phyloP scores from a whole-genome alignment of 257 asterid species.

The Linaria vulgaris region DNA sequence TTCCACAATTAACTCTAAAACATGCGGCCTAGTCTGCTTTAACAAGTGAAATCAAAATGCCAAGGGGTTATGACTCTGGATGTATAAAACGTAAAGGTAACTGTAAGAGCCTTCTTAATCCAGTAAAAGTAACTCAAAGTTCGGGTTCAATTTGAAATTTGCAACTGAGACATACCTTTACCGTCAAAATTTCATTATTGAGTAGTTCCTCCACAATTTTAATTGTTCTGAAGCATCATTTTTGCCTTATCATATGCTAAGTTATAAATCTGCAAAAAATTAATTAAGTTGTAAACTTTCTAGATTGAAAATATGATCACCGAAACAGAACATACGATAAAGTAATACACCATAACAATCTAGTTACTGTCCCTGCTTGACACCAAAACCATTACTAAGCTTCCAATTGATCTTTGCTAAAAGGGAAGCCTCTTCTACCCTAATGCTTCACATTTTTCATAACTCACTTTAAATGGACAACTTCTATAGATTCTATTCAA shows the following conservation, averaged over 20 bases:
- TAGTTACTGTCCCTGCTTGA: conserved; percentile 17
- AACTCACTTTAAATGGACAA: background rate
- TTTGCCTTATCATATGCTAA: conserved; percentile 85
- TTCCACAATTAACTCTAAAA: background rate
- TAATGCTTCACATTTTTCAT: conserved; percentile 13
- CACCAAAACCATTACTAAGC: conserved; percentile 7
- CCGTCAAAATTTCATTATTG: conserved; percentile 71
- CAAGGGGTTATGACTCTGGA: conserved; percentile 10
- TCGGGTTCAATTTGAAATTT: background rate
- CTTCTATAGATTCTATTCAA: background rate
- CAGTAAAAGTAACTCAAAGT: conserved; percentile 13
- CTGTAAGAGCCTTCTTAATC: background rate
- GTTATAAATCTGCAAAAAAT: conserved; percentile 62
- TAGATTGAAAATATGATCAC: conserved; percentile 10
- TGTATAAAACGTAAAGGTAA: background rate
- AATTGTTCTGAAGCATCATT: conserved; percentile 65
- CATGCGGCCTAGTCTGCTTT: background rate
- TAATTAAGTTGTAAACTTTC: conserved; percentile 7
- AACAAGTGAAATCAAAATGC: conserved; percentile 3
- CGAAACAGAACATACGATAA: conserved; percentile 16
- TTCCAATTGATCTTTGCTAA: conserved; percentile 7
- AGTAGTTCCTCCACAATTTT: conserved; percentile 85
- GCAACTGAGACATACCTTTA: conserved; percentile 58
- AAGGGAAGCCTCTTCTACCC: background rate
- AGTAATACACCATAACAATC: background rate